These are phyloP conservation scores for Syzygium syzygioides DNA, from an alignment of 441 rosid species.

Conservation along the genomic window DNA sequence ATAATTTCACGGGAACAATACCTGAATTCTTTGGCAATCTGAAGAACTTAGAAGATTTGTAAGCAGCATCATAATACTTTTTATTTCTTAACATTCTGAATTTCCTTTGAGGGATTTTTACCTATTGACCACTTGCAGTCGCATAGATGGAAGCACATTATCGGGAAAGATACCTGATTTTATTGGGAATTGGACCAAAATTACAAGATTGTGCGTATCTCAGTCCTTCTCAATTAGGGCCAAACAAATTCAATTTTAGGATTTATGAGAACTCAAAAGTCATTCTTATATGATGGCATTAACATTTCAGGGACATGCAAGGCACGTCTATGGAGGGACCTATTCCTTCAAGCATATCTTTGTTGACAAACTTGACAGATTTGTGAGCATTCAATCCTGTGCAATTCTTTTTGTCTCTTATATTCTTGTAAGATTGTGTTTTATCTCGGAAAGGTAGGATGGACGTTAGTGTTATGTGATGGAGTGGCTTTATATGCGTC, in stretches of 20 bases:
- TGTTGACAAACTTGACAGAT: constrained; percentile 30
- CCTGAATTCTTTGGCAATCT: constrained; percentile 60
- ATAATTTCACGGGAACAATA: constrained; percentile 62
- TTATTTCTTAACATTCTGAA: background rate
- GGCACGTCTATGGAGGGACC: constrained; percentile 87
- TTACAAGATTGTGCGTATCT: constrained; percentile 10
- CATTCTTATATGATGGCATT: background rate
- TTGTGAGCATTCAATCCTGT: constrained; percentile 36
- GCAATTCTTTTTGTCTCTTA: background rate
- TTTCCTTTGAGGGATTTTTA: background rate
- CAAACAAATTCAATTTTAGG: background rate
- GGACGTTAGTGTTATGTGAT: background rate
- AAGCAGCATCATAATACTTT: constrained; percentile 16
- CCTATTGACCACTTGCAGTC: constrained; percentile 32
- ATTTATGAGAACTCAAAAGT: background rate
- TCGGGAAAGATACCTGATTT: constrained; percentile 78
- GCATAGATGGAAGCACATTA: constrained; percentile 75
- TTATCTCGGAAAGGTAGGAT: background rate
- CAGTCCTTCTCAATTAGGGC: background rate
- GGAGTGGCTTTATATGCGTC: background rate
- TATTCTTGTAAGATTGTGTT: background rate
- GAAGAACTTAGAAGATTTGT: constrained; percentile 63
- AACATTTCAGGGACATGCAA: constrained; percentile 51
- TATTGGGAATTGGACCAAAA: constrained; percentile 71
- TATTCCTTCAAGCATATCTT: constrained; percentile 56